These are phyloP conservation scores for Fereydounia khargensis DNA, from an alignment of 1,284 basidiomycete species.

Conservation along the genomic window DNA sequence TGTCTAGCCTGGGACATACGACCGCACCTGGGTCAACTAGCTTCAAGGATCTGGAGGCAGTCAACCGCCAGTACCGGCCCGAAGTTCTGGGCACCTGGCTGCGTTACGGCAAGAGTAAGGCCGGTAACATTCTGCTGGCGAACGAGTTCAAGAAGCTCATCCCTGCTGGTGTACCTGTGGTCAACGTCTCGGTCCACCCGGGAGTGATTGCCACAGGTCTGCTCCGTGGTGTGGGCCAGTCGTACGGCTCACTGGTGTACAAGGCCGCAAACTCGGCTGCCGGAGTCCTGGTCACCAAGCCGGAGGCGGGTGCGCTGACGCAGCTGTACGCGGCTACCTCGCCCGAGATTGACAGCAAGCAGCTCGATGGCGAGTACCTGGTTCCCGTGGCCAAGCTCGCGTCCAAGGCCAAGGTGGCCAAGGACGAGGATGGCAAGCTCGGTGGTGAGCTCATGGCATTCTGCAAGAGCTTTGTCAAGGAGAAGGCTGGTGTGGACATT, in stretches of 20 bases:
- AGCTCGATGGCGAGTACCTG: conserved; percentile 45
- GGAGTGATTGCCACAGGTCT: conserved; percentile 25
- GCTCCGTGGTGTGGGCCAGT: conserved; percentile 8
- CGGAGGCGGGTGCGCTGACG: conserved; percentile 49
- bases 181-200: conserved; percentile 29
- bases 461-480: conserved; percentile 22
- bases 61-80: conserved; percentile 36
- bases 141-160: conserved; percentile 24
- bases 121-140: conserved; percentile 40
- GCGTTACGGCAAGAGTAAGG: conserved; percentile 36
- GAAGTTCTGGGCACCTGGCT: conserved; percentile 27
- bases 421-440: conserved; percentile 25
- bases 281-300: conserved; percentile 24
- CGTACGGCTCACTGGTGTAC: conserved; percentile 27
- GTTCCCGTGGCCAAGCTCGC: conserved; percentile 45
- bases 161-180: conserved; percentile 17
- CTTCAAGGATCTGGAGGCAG: conserved; percentile 25
- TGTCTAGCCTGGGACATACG: conserved; percentile 30
- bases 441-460: conserved; percentile 27
- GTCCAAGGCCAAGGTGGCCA: conserved; percentile 15
- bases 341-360: conserved; percentile 42
- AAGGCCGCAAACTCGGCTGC: conserved; percentile 3
- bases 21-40: conserved; percentile 8
- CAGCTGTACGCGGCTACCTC: conserved; percentile 53
- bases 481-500: conserved; percentile 27